Evolutionary conservation across 2,329 filamentous ascomycete genomes (phyloP).

Genomic region (Paraphaeosphaeria sporulosa): DNA sequence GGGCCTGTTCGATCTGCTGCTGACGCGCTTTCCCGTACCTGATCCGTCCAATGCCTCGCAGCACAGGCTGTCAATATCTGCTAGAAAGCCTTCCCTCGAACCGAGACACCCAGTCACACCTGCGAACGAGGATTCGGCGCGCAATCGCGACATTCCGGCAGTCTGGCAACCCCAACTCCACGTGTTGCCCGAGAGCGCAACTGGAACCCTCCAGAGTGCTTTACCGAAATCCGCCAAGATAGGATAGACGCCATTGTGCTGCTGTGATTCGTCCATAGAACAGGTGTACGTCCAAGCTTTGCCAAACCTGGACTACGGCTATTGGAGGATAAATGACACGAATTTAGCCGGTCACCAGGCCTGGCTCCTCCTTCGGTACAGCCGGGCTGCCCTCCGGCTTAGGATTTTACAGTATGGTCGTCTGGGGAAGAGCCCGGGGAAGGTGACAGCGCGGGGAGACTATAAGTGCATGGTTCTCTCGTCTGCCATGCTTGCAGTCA

Average conservation of each 20-base stretch:
- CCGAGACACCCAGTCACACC: conserved; percentile 10
- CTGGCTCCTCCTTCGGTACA: conserved; percentile 33
- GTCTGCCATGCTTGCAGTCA: conserved; percentile 17
- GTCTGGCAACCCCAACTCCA: conserved; percentile 11
- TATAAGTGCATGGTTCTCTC: conserved; percentile 35
- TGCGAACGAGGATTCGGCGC: background rate
- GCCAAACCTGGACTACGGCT: conserved; percentile 6
- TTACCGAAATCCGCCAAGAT: conserved; percentile 9
- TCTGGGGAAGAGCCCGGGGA: conserved; percentile 39
- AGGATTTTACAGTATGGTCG: conserved; percentile 21
- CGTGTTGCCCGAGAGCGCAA: conserved; percentile 10
- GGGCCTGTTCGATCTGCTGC: conserved; percentile 1
- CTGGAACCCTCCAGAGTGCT: conserved; percentile 2
- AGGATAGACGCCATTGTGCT: conserved; percentile 3
- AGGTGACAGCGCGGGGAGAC: conserved; percentile 9
- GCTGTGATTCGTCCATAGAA: conserved; percentile 7
- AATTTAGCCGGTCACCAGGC: conserved; percentile 19
- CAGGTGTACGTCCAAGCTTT: background rate
- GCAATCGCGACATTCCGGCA: background rate
- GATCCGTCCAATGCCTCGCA: conserved; percentile 5
- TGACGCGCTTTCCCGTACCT: conserved; percentile 3
- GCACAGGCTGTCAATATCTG: conserved; percentile 13
- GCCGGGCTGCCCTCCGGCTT: conserved; percentile 35
- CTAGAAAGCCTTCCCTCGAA: conserved; percentile 8
- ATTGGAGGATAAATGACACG: conserved; percentile 20